Evolutionary conservation across 495 filamentous ascomycete species (phyloP), one percentile per base, ranked within the genome.

Genomic region (Evernia prunastri): DNA sequence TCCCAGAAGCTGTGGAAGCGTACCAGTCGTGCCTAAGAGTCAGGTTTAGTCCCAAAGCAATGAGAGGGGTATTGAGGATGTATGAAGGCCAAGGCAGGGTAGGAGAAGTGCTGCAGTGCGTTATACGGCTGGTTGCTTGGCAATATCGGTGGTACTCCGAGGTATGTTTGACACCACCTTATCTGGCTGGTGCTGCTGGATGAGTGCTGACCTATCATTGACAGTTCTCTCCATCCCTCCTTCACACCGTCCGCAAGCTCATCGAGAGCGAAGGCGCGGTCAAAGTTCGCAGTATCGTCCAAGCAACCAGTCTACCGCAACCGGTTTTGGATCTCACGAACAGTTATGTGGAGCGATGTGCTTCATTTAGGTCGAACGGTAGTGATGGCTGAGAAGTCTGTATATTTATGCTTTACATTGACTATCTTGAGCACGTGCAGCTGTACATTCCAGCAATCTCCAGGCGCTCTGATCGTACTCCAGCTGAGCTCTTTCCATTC

Each of bases 121-220:
- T 96, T 60, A 97, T 97, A 61, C 80, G 90, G 49, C 76, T 97
- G 58, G 90, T 97, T 40, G 89, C 93, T 7, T 98, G 94, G 94
- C 93, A 98, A 78, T 97, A 97, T 76, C 85, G 94, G 65, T 97
- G 94, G 94, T 98, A 97, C 77, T 96, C 92, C 33, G 95, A 91
- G 82, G 87, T 89, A 78, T 65, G 79, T 71, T 1, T 62, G 23
- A 31, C n/a, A 20, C 4, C 35, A 17, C 45, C 27, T n/a, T 47
- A 10, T 45, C 20, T 6, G 15, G 27, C 6, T 37, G 20, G 29
- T 60, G 15, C 37, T 58, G 39, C 18, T 11, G 25, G 2, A 39
- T 56, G 49, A 60, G 37, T 59, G 42, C 39, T 20, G 35, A 45
- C 5, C 49, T n/a, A 37, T 57, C 10, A 11, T 27, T 10, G 11